phyloP scores from a whole-genome alignment of 2,329 filamentous ascomycete genomes.

The Dothiorella sarmentorum region DNA sequence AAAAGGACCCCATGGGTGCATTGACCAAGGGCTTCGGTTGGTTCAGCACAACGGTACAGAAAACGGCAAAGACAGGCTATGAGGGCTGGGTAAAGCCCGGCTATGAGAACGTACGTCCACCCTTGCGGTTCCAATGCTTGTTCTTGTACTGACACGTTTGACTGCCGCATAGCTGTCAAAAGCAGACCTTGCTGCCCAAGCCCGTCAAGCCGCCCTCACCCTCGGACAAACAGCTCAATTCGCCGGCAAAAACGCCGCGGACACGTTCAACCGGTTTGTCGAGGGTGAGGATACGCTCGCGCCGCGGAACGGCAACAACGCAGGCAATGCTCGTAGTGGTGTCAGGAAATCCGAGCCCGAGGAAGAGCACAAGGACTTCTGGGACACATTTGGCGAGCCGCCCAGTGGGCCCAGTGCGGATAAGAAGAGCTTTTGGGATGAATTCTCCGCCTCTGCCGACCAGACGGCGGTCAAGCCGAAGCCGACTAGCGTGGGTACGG shows the following conservation, averaged over 20 bases:
- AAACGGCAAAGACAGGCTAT: conserved; percentile 88
- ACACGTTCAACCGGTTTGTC: conserved; percentile 81
- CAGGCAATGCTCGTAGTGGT: conserved; percentile 23
- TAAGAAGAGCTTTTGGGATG: conserved; percentile 55
- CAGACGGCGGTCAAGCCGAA: conserved; percentile 38
- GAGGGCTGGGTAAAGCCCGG: conserved; percentile 90
- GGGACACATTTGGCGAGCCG: conserved; percentile 80
- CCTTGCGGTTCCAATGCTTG: neutral
- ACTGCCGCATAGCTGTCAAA: conserved; percentile 75
- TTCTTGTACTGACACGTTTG: no score
- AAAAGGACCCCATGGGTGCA: conserved; percentile 84
- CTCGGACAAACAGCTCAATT: conserved; percentile 60
- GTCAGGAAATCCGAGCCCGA: neutral
- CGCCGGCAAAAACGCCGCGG: conserved; percentile 70
- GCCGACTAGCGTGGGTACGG: conserved; percentile 57
- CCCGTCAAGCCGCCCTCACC: conserved; percentile 54
- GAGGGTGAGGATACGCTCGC: conserved; percentile 58
- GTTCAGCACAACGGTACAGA: conserved; percentile 83
- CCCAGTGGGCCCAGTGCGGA: conserved; percentile 49
- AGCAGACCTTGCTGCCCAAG: conserved; percentile 54
- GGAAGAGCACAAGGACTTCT: conserved; percentile 72
- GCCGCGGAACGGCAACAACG: conserved; percentile 17
- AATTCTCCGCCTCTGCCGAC: conserved; percentile 37
- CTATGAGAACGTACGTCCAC: conserved; percentile 68
- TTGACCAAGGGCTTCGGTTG: conserved; percentile 92